Percentiles rank a stretch among this genome's conserved stretches.
Evolutionary conservation across 2,329 filamentous ascomycete genomes (phyloP).

Genomic region (Fusarium temperatum): DNA sequence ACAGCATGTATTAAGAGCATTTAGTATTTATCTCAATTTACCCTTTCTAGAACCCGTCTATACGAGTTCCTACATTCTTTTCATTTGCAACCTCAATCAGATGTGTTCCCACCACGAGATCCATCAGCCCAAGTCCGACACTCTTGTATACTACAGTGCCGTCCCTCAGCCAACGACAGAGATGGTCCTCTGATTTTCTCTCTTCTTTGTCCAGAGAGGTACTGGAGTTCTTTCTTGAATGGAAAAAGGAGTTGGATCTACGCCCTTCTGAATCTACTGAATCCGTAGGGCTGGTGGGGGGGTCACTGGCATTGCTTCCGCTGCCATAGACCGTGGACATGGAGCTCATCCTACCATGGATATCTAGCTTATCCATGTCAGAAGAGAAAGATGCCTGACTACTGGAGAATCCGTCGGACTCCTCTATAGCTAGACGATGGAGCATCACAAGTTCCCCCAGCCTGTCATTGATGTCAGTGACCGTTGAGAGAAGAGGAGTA

Average conservation of each 20-base stretch:
- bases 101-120: slow-evolving; percentile 68
- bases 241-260: slow-evolving; percentile 47
- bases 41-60: slow-evolving; percentile 59
- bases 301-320: slow-evolving; percentile 33
- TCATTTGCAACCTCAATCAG: slow-evolving; percentile 64
- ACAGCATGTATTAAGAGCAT: slow-evolving; percentile 23
- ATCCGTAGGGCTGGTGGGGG: slow-evolving; percentile 46
- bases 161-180: slow-evolving; percentile 64
- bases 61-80: slow-evolving; percentile 62
- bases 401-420: slow-evolving; percentile 48
- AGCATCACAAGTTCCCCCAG: slow-evolving; percentile 82
- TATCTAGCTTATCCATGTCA: slow-evolving; percentile 50
- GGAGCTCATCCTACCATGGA: slow-evolving; percentile 46
- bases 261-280: slow-evolving; percentile 44
- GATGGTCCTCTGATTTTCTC: slow-evolving; percentile 58
- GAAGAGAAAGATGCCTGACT: slow-evolving; percentile 44
- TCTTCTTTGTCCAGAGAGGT: slow-evolving; percentile 48
- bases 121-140: slow-evolving; percentile 73
- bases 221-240: slow-evolving; percentile 44
- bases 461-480: slow-evolving; percentile 47
- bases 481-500: not conserved
- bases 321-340: slow-evolving; percentile 52
- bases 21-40: slow-evolving; percentile 14
- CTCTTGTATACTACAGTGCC: slow-evolving; percentile 76
- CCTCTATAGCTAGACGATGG: slow-evolving; percentile 54